phyloP scores from a whole-genome alignment of 345 rosid species.

The Gynandropsis gynandra region DNA sequence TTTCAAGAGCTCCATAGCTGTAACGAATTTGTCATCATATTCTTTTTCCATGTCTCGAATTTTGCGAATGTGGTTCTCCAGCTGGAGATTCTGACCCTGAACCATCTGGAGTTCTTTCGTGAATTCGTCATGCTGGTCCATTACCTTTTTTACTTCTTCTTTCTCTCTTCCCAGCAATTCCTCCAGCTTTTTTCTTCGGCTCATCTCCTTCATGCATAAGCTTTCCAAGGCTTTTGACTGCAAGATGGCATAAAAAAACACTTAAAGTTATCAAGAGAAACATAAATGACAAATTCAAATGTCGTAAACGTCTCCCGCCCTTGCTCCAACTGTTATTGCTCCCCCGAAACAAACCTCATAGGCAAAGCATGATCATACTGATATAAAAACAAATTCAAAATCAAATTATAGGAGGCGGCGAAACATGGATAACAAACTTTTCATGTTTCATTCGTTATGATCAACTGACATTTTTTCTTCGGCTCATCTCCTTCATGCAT shows the following conservation, averaged over 20 bases:
- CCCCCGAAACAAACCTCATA: slow-evolving; percentile 11
- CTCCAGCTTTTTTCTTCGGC: slow-evolving; percentile 57
- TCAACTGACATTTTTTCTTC: slow-evolving; percentile 40
- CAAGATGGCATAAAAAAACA: slow-evolving; percentile 17
- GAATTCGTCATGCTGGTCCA: slow-evolving; percentile 37
- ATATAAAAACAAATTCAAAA: too few relatives aligned
- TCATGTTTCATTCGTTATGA: not conserved
- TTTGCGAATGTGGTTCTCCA: slow-evolving; percentile 46
- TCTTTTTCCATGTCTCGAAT: slow-evolving; percentile 37
- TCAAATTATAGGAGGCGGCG: too few relatives aligned
- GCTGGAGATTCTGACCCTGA: slow-evolving; percentile 40
- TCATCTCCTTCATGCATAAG: slow-evolving; percentile 49
- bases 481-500: slow-evolving; percentile 49
- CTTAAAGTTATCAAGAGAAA: slow-evolving; percentile 5
- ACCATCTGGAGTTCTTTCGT: slow-evolving; percentile 44
- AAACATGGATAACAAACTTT: slow-evolving; percentile 9
- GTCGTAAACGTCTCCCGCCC: not conserved
- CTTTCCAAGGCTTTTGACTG: slow-evolving; percentile 65
- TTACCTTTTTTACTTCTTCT: slow-evolving; percentile 39
- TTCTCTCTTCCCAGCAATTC: slow-evolving; percentile 42
- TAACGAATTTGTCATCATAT: slow-evolving; percentile 70
- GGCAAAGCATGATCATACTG: slow-evolving; percentile 7
- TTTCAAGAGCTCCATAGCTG: slow-evolving; percentile 76
- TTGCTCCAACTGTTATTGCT: slow-evolving; percentile 1
- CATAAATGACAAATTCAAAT: slow-evolving; percentile 8